These are phyloP conservation scores for Nakataea oryzae DNA, from an alignment of 2,329 filamentous ascomycete genomes.

Conservation along the genomic window DNA sequence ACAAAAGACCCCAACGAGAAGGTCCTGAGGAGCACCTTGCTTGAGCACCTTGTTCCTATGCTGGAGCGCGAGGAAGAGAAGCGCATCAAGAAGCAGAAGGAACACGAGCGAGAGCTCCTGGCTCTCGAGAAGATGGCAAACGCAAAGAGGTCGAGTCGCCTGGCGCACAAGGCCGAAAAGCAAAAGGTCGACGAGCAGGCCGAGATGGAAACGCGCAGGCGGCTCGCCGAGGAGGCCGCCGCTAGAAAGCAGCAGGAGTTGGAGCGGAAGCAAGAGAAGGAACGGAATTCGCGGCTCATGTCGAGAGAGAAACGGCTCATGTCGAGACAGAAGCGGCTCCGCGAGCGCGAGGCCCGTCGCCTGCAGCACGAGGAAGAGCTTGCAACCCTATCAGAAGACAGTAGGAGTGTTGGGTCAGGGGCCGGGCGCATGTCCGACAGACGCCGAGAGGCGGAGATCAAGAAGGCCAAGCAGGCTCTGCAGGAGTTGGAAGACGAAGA, in stretches of 20 bases:
- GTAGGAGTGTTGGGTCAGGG: conserved; percentile 45
- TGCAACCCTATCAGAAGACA: conserved; percentile 66
- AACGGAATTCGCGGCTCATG: conserved; percentile 68
- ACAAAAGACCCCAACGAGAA: conserved; percentile 81
- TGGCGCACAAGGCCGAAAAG: conserved; percentile 72
- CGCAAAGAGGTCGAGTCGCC: conserved; percentile 84
- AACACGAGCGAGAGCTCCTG: conserved; percentile 67
- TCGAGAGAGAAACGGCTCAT: conserved; percentile 77
- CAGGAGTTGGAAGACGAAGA: conserved; percentile 59
- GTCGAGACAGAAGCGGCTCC: conserved; percentile 76
- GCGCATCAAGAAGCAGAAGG: conserved; percentile 57
- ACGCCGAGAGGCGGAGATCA: conserved; percentile 71
- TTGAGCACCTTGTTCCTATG: conserved; percentile 72
- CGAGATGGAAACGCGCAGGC: conserved; percentile 59
- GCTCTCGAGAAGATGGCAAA: conserved; percentile 81
- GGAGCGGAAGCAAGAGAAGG: conserved; percentile 50
- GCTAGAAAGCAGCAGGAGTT: conserved; percentile 58
- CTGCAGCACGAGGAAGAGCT: conserved; percentile 78
- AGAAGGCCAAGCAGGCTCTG: conserved; percentile 67
- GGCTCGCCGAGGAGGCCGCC: conserved; percentile 51
- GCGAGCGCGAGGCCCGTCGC: conserved; percentile 75
- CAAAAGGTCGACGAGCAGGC: conserved; percentile 64
- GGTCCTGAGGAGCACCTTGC: conserved; percentile 58
- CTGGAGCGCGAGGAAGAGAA: conserved; percentile 70
- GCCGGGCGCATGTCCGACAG: conserved; percentile 63